Conservation (phyloP, 2,329 filamentous ascomycete species). For the Scleromitrula shiraiana region DNA sequence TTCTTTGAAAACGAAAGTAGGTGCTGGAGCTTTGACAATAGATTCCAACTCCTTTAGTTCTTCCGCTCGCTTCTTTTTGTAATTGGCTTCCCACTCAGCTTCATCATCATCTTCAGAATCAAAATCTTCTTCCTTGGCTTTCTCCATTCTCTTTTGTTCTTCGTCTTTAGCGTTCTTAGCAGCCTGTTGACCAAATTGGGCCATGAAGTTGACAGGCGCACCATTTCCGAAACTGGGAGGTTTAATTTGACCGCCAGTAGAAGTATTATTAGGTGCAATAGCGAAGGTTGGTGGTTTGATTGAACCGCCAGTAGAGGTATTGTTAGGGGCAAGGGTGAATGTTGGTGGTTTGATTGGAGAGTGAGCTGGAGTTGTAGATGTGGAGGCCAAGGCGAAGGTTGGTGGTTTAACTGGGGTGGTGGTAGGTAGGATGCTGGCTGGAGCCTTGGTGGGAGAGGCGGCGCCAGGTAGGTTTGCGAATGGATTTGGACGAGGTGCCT, state of each 20-base stretch:
- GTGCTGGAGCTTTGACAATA: conserved; percentile 14
- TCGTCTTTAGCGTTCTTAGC: conserved; percentile 16
- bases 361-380: not conserved
- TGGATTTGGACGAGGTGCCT: conserved; percentile 2
- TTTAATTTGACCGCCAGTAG: conserved; percentile 16
- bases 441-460: not conserved
- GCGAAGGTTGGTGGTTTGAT: conserved; percentile 4
- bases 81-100: conserved; percentile 22
- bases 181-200: conserved; percentile 21
- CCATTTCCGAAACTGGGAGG: conserved; percentile 21
- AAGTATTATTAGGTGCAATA: too few relatives aligned
- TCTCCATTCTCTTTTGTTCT: conserved; percentile 22
- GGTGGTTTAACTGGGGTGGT: conserved; percentile 12
- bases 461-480: not conserved
- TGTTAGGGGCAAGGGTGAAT: not conserved
- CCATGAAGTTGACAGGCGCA: conserved; percentile 18
- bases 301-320: not conserved
- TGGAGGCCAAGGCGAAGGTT: not conserved
- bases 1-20: conserved; percentile 15
- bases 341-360: not conserved
- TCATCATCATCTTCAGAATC: conserved; percentile 27
- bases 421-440: not conserved
- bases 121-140: conserved; percentile 24
- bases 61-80: conserved; percentile 15
- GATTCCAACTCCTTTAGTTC: conserved; percentile 18